Base-by-base conservation (phyloP, 2,329 filamentous ascomycete genomes). In the Pyrenochaeta sp. region DNA sequence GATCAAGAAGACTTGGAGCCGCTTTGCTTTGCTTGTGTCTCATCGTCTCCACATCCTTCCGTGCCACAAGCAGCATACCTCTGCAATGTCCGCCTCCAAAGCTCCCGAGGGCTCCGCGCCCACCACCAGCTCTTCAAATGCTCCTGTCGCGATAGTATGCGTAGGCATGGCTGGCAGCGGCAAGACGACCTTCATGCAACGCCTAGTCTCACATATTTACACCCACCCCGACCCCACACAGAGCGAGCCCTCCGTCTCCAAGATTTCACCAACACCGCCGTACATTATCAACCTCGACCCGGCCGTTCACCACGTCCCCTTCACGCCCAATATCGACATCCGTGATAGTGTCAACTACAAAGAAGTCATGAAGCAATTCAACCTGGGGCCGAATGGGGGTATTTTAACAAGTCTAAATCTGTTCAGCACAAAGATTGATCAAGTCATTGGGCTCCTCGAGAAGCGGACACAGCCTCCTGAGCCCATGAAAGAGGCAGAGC, bases 111-210 rank as follows among this genome's bases (percentile, higher is more conserved):
- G 56, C 52, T 45, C 63, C 20, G 39, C 49, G 23, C 45, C 65
- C 49, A 21, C 53, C 27, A 39, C 50, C 10, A 47, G 44, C 36
- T 46, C 51, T 33, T 54, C 63, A 3, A 46, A 61, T 23, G 44
- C 63, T 1, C 90, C 92, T 35, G 88, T 91, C 40, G 86, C 91
- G 57, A 88, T 99, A 55, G 92, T 98, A 68, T 97, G 93, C 77
- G 88, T 99, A 43, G 95, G 95, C 82, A 98, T 98, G 94, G 95
- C 95, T 69, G 94, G 95, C 67, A 96, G 92, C 14, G 95, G 95
- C 70, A 99, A 99, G 82, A 99, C 95, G n/a, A 99, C 96, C 0
- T 99, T 99, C 74, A 98, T 99, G 94, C 94, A 98, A 75, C 88
- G 95, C 69, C 95, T 99, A 70, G 97, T 97, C 76, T 90, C 94